Conservation (phyloP, 345 rosid genomes). For the Raphanus raphanistrum region DNA sequence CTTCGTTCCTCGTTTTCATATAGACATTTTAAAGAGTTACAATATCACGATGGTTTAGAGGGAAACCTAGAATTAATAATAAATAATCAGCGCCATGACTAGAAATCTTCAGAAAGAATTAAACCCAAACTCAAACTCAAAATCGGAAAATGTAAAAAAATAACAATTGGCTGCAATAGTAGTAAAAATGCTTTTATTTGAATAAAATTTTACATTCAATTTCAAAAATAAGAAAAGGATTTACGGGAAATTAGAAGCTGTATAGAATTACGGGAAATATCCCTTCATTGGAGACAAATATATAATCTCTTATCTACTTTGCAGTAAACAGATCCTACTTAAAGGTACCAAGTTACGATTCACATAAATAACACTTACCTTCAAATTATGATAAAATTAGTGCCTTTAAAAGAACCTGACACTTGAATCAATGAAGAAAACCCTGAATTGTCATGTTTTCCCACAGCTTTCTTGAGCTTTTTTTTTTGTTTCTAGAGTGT, state of each 20-base stretch:
- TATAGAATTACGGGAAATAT: background rate
- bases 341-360: background rate
- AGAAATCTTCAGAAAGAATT: background rate
- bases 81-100: background rate
- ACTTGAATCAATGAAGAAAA: slow-evolving; percentile 6
- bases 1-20: slow-evolving; percentile 6
- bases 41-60: background rate
- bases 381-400: background rate
- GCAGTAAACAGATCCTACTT: slow-evolving; percentile 1
- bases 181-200: background rate
- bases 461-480: slow-evolving; percentile 43
- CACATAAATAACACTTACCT: slow-evolving; percentile 22
- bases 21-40: background rate
- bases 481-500: slow-evolving; percentile 1
- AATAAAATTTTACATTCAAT: background rate
- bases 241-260: background rate
- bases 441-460: slow-evolving; percentile 42
- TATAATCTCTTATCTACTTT: background rate
- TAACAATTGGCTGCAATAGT: background rate
- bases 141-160: background rate
- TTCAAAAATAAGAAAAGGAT: background rate
- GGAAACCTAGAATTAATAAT: background rate
- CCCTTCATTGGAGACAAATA: background rate
- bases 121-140: background rate
- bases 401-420: background rate